Evolutionary conservation across 176 grass and related monocot species (phyloP), one percentile per base, ranked within the genome.

Genomic region (Cenchrus americanus): DNA sequence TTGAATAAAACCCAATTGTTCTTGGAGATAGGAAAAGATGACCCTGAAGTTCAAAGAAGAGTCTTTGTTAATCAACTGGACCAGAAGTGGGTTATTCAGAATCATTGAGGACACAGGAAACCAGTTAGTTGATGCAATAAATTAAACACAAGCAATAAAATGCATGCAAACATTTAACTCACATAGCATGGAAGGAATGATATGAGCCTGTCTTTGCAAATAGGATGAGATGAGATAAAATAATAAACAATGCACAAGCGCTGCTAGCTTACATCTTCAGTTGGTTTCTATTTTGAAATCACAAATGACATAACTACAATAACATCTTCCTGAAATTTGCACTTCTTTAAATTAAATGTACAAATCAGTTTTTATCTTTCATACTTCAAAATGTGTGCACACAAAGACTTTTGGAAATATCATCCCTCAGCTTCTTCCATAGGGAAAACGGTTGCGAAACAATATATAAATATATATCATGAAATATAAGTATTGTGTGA

Each of bases 11-110:
- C 21, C 93, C 93, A 82, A 96, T 89, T 73, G 82, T 93, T 88
- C 93, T 95, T 79, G 89, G 89, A 83, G 96, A 99, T 60, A 99
- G 89, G 87, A 99, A 99, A 61, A 99, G 85, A 27, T 87, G 89
- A 55, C 96, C 93, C 96, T 99, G 86, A 75, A 82, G 68, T 58
- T 57, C 80, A 55, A 84, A 85, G 55, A 80, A 83, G 6, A 44
- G 46, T 57, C 15, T 80, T 76, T 88, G 51, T 79, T 55, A 91
- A 46, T 76, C 66, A 50, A n/a, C 47, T 37, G 65, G 53, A 81
- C 5, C 17, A 5, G 48, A 77, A 84, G 48, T 19, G 5, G 77
- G 37, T 12, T 87, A 30, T 82, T 90, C 17, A 26, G 18, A 77
- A 34, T 1, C 63, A 47, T 22, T 66, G 22, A 41, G 32, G 18